Percentiles rank a stretch among this genome's conserved stretches.
Conservation (phyloP, 140 eudicot species). For the Stevia rebaudiana region DNA sequence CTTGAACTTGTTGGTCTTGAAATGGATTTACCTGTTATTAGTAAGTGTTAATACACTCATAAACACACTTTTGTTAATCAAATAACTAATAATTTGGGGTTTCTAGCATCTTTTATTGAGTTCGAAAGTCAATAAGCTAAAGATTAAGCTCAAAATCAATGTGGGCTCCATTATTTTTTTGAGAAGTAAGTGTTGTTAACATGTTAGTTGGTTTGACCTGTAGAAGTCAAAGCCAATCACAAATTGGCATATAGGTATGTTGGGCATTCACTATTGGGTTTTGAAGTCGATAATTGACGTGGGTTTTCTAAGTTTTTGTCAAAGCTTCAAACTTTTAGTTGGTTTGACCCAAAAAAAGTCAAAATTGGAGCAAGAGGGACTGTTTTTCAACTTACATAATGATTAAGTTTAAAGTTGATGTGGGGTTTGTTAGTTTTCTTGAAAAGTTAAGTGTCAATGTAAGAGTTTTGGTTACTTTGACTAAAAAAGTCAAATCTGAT, state of each 20-base stretch:
- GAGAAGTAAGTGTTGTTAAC: neutral
- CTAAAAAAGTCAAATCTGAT: neutral
- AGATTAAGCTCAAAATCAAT: neutral
- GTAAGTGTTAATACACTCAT: neutral
- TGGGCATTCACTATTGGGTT: neutral
- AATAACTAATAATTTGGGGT: neutral
- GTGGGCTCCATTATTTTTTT: neutral
- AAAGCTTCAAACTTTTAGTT: constrained; percentile 1
- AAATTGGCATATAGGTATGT: neutral
- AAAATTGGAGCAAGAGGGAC: neutral
- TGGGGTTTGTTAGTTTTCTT: neutral
- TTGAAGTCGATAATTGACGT: constrained; percentile 6
- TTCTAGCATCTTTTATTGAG: constrained; percentile 10
- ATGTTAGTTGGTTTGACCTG: neutral
- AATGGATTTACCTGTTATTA: constrained; percentile 8
- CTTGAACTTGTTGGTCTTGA: constrained; percentile 51
- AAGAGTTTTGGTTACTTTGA: neutral
- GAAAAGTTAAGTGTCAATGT: neutral
- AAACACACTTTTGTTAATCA: neutral
- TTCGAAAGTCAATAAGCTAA: neutral
- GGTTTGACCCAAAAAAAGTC: constrained; percentile 4
- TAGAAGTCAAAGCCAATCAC: neutral
- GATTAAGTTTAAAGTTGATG: constrained; percentile 1
- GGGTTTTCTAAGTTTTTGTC: neutral
- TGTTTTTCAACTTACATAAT: neutral